Evolutionary conservation across 441 rosid species (phyloP).

Genomic region (Corymbia citriodora): DNA sequence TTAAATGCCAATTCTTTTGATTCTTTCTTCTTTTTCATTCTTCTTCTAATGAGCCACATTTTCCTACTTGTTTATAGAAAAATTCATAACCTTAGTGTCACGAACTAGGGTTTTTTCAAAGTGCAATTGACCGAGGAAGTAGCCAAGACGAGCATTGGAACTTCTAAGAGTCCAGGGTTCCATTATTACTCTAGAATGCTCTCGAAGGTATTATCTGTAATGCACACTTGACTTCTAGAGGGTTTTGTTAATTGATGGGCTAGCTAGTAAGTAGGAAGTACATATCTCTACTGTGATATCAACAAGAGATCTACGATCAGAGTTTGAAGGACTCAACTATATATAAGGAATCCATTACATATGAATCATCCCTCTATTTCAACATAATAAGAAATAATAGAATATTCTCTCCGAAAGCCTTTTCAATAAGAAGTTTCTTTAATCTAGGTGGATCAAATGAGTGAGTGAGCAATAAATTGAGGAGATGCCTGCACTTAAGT

Average conservation of each 20-base stretch:
- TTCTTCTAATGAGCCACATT: background rate
- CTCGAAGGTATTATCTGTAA: background rate
- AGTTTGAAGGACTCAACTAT: background rate
- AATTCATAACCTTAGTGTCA: background rate
- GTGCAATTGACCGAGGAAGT: background rate
- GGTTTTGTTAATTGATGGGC: background rate
- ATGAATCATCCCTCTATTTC: background rate
- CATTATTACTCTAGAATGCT: background rate
- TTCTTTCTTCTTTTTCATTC: background rate
- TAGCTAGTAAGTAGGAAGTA: rapidly evolving
- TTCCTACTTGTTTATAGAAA: background rate
- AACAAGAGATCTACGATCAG: background rate
- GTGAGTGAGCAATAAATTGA: background rate
- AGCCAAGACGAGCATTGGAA: rapidly evolving
- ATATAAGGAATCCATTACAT: background rate
- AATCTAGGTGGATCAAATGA: background rate
- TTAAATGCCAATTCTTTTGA: background rate
- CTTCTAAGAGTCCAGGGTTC: background rate
- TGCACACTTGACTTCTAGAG: background rate
- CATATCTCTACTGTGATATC: rapidly evolving
- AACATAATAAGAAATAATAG: background rate
- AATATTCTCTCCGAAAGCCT: background rate
- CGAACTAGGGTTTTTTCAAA: background rate
- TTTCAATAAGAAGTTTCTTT: background rate
- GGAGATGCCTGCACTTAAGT: background rate